Evolutionary conservation across 2,329 filamentous ascomycete species (phyloP), one percentile per base, ranked within the genome.

Genomic region (Hymenoscyphus infarciens): DNA sequence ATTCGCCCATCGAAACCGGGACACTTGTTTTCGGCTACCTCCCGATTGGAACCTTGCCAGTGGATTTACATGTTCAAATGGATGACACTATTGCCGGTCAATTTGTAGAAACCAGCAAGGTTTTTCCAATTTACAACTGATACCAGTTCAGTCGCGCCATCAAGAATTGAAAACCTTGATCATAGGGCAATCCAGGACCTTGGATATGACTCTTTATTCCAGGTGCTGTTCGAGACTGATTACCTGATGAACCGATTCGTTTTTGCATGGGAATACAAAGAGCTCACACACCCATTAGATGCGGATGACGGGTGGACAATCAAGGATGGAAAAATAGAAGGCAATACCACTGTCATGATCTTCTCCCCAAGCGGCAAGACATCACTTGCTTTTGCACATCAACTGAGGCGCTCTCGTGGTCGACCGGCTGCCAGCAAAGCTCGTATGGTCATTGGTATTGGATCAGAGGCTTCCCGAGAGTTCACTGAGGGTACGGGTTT

Each of bases 121-220:
- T 68, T n/a, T 57, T 70, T 15, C 63, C 70, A 5, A 63, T 72
- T 25, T 72, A 72, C 55, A 72, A 71, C 38, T 67, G 66, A 1
- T 72, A 72, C 55, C 35, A 61, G 5, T 61, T 57, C 39, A 64
- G 61, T n/a, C 39, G 15, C 42, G 16, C 62, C 64, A 49, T 61
- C 66, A 22, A 45, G 25, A 29, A 16, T 16, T 13, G 29, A 0
- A 19, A 8, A 56, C 15, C 59, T 56, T 5, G 62, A 19, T 1
- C 7, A 31, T 16, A 38, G 62, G 29, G 60, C 62, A 15, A 63
- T 66, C 35, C 55, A 69, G 35, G 62, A 63, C 29, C 58, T 62
- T 56, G 71, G 65, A 2, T 63, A 63, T 45, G 69, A 68, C 54
- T 62, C 70, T 11, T 53, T 69, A 16, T 63, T 67, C 42, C 58